These are phyloP conservation scores for Chamaecrista fasciculata DNA, from an alignment of 306 rosid genomes.

Conservation along the genomic window DNA sequence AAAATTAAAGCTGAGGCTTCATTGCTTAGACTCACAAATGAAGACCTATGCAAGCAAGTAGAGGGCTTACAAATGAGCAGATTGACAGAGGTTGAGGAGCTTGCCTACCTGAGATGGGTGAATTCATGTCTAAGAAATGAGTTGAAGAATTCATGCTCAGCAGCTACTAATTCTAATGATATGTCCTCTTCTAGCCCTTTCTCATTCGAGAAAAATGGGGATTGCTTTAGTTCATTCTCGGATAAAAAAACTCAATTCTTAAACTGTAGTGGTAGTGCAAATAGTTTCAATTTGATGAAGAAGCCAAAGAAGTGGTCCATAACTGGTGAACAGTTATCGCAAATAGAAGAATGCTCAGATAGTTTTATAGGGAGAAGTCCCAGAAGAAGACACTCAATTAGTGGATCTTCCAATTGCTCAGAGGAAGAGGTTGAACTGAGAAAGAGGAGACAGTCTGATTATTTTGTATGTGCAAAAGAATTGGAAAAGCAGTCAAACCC, in stretches of 20 bases:
- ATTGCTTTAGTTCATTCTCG: slow-evolving; percentile 51
- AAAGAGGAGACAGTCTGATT: slow-evolving; percentile 87
- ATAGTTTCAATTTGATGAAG: slow-evolving; percentile 60
- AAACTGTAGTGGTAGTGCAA: slow-evolving; percentile 40
- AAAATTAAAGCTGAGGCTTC: slow-evolving; percentile 90
- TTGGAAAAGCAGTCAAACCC: slow-evolving; percentile 56
- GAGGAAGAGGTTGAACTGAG: slow-evolving; percentile 57
- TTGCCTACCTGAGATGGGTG: slow-evolving; percentile 97
- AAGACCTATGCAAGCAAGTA: slow-evolving; percentile 93
- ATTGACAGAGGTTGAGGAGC: slow-evolving; percentile 94
- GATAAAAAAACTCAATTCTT: slow-evolving; percentile 46
- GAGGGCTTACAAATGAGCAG: slow-evolving; percentile 92
- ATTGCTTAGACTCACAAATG: slow-evolving; percentile 71
- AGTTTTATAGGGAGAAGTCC: slow-evolving; percentile 51
- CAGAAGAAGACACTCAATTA: slow-evolving; percentile 84
- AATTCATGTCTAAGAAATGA: slow-evolving; percentile 86
- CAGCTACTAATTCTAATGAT: slow-evolving; percentile 49
- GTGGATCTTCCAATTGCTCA: slow-evolving; percentile 72
- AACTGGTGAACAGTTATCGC: slow-evolving; percentile 52
- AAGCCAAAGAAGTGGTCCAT: slow-evolving; percentile 84
- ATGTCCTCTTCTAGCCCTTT: slow-evolving; percentile 48
- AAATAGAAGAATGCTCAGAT: slow-evolving; percentile 64
- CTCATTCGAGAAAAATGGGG: slow-evolving; percentile 45
- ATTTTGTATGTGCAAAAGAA: slow-evolving; percentile 60
- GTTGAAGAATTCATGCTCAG: slow-evolving; percentile 68